Evolutionary conservation across 2,329 filamentous ascomycete species (phyloP).

Genomic region (Colletotrichum destructivum): DNA sequence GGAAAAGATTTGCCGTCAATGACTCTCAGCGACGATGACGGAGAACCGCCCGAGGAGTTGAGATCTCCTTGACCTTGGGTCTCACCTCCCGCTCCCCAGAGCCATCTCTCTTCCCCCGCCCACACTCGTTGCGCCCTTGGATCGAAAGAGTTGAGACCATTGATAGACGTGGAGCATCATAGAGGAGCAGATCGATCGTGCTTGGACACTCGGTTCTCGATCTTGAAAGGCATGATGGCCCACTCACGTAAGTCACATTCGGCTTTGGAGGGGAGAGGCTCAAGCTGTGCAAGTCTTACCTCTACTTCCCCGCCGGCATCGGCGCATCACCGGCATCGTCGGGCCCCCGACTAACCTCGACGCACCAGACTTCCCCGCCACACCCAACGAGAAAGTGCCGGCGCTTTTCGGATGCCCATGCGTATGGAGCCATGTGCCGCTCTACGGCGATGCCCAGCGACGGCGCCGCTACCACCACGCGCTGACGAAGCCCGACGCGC

Average conservation of each 20-base stretch:
- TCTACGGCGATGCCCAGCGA: constrained; percentile 31
- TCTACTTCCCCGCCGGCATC: no score
- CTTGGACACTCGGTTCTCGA: neutral
- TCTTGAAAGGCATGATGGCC: neutral
- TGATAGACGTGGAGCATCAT: neutral
- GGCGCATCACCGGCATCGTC: neutral
- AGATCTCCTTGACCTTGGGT: neutral
- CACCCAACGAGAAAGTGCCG: constrained; percentile 29
- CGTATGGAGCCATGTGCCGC: constrained; percentile 39
- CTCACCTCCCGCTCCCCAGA: neutral
- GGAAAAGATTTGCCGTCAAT: constrained; percentile 26
- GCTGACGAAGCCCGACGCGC: constrained; percentile 8
- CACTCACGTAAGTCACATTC: constrained; percentile 16
- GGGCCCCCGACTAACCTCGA: neutral
- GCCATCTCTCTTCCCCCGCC: neutral
- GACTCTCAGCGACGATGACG: constrained; percentile 26
- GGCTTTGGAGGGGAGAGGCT: no score
- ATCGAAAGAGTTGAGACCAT: neutral
- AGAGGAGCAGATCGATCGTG: neutral
- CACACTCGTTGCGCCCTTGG: constrained; percentile 8
- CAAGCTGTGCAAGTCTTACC: neutral
- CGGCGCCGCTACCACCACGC: constrained; percentile 24
- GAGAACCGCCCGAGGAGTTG: neutral
- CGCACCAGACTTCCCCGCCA: constrained; percentile 7
- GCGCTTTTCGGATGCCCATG: constrained; percentile 36